Conservation (phyloP, 768 basidiomycete species). For the Phylloporus arenicola region DNA sequence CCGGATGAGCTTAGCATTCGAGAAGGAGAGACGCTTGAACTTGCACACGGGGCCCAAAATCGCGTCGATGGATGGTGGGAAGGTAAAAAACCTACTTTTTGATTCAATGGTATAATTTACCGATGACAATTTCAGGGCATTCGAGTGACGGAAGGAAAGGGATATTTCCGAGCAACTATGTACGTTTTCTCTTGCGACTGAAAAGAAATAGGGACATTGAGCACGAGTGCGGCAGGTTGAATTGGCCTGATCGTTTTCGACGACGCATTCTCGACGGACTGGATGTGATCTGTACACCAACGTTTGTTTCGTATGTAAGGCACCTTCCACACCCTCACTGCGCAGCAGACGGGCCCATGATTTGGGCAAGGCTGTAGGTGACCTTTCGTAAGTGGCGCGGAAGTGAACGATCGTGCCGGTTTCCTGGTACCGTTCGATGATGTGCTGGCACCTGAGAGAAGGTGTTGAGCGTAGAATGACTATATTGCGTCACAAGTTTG, state of each 20-base stretch:
- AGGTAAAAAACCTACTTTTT: constrained; percentile 42
- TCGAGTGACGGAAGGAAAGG: constrained; percentile 59
- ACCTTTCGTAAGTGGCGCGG: constrained; percentile 30
- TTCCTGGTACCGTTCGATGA: constrained; percentile 17
- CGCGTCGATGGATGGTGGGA: constrained; percentile 86
- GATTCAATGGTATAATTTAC: constrained; percentile 20
- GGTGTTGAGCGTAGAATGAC: constrained; percentile 11
- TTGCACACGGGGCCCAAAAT: constrained; percentile 58
- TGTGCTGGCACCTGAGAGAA: constrained; percentile 11
- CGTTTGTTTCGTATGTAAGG: constrained; percentile 23
- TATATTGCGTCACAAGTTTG: constrained; percentile 23
- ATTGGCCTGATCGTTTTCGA: constrained; percentile 30
- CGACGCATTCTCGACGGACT: constrained; percentile 4
- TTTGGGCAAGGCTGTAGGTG: constrained; percentile 16
- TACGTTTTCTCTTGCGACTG: constrained; percentile 36
- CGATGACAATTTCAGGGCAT: constrained; percentile 44
- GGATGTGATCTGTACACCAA: constrained; percentile 11
- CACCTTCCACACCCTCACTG: constrained; percentile 14
- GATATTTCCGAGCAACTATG: constrained; percentile 87
- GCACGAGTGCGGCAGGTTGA: constrained; percentile 41
- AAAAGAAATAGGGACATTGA: constrained; percentile 19
- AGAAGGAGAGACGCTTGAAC: constrained; percentile 58
- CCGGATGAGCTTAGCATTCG: constrained; percentile 60
- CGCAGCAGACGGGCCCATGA: constrained; percentile 13
- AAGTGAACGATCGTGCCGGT: constrained; percentile 22